phyloP scores from a whole-genome alignment of 139 green algal species.

The Pseudopediastrum boryanum region DNA sequence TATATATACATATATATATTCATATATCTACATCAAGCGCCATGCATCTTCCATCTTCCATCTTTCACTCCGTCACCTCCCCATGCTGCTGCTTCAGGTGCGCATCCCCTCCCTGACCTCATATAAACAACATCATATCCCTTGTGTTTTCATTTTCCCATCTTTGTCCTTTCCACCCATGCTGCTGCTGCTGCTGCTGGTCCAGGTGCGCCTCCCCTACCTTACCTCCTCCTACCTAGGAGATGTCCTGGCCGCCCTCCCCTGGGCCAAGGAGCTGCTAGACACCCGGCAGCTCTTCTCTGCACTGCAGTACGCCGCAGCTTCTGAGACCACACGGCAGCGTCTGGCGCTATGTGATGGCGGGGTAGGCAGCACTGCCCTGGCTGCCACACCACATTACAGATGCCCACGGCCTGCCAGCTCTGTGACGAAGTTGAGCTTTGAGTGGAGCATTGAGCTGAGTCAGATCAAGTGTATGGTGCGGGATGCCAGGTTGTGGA shows the following conservation, averaged over 20 bases:
- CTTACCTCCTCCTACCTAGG: conserved; percentile 25
- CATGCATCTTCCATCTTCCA: no score
- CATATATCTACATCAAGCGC: no score
- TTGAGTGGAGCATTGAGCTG: conserved; percentile 37
- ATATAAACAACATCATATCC: no score
- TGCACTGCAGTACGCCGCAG: conserved; percentile 26
- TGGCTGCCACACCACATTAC: conserved; percentile 19
- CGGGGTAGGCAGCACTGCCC: neutral
- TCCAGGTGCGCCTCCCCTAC: conserved; percentile 30
- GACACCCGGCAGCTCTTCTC: conserved; percentile 19
- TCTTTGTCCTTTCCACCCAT: neutral
- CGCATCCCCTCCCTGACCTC: no score
- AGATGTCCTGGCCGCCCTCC: conserved; percentile 10
- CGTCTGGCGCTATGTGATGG: conserved; percentile 20
- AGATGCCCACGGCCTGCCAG: conserved; percentile 19
- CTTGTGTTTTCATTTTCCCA: no score
- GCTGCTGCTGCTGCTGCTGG: neutral
- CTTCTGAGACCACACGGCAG: conserved; percentile 19
- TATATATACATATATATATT: no score
- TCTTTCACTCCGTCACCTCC: no score
- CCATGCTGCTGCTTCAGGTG: no score
- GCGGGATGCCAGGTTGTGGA: conserved; percentile 33
- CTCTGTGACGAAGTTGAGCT: neutral
- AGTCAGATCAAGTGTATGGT: conserved; percentile 36
- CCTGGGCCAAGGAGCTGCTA: conserved; percentile 13